phyloP scores from a whole-genome alignment of 805 yeast species.

The Suhomyces vadensis region DNA sequence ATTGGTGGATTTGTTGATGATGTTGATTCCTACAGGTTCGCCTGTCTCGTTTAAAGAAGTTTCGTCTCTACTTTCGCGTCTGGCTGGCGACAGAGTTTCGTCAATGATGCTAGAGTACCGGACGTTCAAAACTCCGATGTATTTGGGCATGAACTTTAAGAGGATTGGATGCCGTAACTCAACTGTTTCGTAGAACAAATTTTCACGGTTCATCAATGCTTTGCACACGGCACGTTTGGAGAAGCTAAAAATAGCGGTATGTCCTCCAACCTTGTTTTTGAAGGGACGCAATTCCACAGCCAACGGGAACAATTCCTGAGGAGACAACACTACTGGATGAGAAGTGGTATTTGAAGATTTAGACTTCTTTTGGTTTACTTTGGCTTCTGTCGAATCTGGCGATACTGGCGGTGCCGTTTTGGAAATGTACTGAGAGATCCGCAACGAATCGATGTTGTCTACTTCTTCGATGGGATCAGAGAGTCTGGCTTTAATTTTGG shows the following conservation, averaged over 20 bases:
- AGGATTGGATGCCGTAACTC: constrained; percentile 77
- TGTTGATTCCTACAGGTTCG: constrained; percentile 1
- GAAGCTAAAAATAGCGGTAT: constrained; percentile 92
- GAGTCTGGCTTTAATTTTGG: constrained; percentile 19
- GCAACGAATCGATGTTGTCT: neutral
- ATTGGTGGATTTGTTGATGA: neutral
- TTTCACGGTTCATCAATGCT: constrained; percentile 86
- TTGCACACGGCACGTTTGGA: constrained; percentile 92
- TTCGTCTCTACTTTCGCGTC: neutral
- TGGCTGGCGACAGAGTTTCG: constrained; percentile 21
- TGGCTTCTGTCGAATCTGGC: neutral
- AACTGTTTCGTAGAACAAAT: constrained; percentile 86
- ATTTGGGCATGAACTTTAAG: constrained; percentile 84
- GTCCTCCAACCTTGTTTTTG: constrained; percentile 95
- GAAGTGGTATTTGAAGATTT: neutral
- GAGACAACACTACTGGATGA: neutral
- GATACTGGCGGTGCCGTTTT: constrained; percentile 4
- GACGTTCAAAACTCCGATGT: constrained; percentile 92
- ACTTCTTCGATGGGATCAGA: constrained; percentile 2
- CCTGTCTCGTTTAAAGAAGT: too few species aligned
- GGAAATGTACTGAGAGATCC: constrained; percentile 5
- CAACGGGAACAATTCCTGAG: constrained; percentile 52
- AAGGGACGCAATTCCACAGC: constrained; percentile 92
- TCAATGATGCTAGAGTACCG: constrained; percentile 60
- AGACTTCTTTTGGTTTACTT: neutral